These are phyloP conservation scores for Colletotrichum sp. DNA, from an alignment of 2,329 filamentous ascomycete genomes.

Conservation along the genomic window DNA sequence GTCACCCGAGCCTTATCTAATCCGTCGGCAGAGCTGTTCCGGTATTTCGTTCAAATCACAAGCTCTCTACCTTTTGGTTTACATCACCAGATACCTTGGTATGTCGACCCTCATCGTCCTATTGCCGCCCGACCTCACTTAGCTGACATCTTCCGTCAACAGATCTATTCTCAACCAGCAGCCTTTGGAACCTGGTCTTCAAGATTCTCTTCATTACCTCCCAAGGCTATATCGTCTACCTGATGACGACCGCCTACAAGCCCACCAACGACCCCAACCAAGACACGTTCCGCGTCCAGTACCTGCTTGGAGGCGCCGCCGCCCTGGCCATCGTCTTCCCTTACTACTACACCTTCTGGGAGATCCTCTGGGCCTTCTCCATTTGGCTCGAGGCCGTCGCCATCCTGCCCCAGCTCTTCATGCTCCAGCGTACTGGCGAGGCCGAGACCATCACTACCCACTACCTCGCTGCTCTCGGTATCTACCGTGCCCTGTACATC, in stretches of 20 bases:
- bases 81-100: conserved; percentile 91
- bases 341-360: conserved; percentile 79
- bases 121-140: background rate
- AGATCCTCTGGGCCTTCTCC: conserved; percentile 96
- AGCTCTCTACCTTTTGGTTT: conserved; percentile 92
- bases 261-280: conserved; percentile 96
- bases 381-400: conserved; percentile 98
- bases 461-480: conserved; percentile 91
- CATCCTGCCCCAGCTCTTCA: conserved; percentile 96
- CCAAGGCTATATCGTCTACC: conserved; percentile 93
- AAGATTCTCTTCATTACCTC: conserved; percentile 94
- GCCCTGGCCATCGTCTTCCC: conserved; percentile 83
- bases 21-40: conserved; percentile 78
- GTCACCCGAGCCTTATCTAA: conserved; percentile 15
- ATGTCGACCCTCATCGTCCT: conserved; percentile 26
- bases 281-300: conserved; percentile 97
- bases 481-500: conserved; percentile 94
- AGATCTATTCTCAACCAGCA: conserved; percentile 88
- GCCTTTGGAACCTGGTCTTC: conserved; percentile 91
- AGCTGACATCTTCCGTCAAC: conserved; percentile 17
- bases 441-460: conserved; percentile 99
- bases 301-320: conserved; percentile 82
- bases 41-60: conserved; percentile 99
- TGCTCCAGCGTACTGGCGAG: conserved; percentile 96
- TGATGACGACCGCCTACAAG: conserved; percentile 98